These are phyloP conservation scores for Paracorniculantispora psalliotae DNA, from an alignment of 2,329 filamentous ascomycete genomes.

Conservation along the genomic window DNA sequence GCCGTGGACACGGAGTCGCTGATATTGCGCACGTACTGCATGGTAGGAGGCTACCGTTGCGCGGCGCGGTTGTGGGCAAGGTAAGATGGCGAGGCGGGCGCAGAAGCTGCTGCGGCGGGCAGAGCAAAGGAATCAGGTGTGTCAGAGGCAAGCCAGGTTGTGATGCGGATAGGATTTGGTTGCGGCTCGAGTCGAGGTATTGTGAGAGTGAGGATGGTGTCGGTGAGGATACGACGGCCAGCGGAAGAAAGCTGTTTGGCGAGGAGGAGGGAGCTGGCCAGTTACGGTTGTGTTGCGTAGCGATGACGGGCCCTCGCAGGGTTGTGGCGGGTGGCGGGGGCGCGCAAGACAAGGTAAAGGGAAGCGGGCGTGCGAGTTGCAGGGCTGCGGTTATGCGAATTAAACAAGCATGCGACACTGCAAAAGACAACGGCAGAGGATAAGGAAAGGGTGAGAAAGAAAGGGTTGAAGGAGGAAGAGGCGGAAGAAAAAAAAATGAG, in stretches of 20 bases:
- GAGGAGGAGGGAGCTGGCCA: not conserved
- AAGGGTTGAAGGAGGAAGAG: not conserved
- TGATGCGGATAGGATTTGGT: not conserved
- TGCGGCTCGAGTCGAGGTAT: not conserved
- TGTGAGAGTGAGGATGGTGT: not conserved
- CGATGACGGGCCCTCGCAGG: conserved; percentile 9
- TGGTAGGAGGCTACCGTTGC: conserved; percentile 35
- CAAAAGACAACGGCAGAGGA: not conserved
- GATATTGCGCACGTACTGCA: conserved; percentile 97
- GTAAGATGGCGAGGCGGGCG: not conserved
- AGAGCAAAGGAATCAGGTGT: not conserved
- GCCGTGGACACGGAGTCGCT: conserved; percentile 95
- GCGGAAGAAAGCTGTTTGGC: not conserved
- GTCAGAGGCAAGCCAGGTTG: not conserved
- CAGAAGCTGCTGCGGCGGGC: not conserved
- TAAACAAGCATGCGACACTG: not conserved
- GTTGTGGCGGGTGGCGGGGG: not conserved
- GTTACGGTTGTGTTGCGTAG: not conserved
- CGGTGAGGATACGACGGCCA: not conserved
- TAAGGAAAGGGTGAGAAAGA: not conserved
- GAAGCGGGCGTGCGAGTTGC: not conserved
- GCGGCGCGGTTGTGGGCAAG: not conserved
- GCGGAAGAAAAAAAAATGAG: not conserved
- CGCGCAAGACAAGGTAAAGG: not conserved
- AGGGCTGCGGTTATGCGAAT: not conserved